Conservation (phyloP, 2,329 filamentous ascomycete genomes). For the Monosporascus sp. region DNA sequence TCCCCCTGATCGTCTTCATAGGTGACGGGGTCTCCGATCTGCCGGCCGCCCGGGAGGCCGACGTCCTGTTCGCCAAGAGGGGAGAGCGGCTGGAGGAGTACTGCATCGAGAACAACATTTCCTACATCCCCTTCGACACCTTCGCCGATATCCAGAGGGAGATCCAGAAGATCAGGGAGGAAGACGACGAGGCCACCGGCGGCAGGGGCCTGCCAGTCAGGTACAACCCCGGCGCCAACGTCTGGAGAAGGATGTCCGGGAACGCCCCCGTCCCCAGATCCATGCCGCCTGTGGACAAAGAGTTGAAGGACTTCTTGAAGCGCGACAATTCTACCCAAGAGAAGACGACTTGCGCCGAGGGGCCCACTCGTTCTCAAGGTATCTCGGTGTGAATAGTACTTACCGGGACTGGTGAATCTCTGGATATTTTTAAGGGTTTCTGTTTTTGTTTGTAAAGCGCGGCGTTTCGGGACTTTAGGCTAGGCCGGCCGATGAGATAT, state of each 20-base stretch:
- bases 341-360: constrained; percentile 28
- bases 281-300: constrained; percentile 32
- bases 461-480: too few relatives aligned
- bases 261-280: constrained; percentile 42
- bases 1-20: constrained; percentile 64
- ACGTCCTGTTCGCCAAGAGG: constrained; percentile 62
- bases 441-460: too few relatives aligned
- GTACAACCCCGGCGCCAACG: constrained; percentile 64
- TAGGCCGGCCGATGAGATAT: too few relatives aligned
- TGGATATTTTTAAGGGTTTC: too few relatives aligned
- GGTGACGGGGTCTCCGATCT: constrained; percentile 65
- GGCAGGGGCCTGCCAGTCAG: constrained; percentile 52
- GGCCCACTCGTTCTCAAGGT: constrained; percentile 2
- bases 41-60: constrained; percentile 58
- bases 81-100: constrained; percentile 61
- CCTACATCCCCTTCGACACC: constrained; percentile 58
- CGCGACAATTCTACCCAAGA: constrained; percentile 49
- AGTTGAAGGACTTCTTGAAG: constrained; percentile 60
- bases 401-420: too few relatives aligned
- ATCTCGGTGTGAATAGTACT: too few relatives aligned
- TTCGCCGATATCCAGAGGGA: constrained; percentile 61
- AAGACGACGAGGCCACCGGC: constrained; percentile 56
- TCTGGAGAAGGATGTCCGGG: constrained; percentile 60
- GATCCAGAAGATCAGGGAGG: constrained; percentile 49
- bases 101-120: constrained; percentile 55